A percentile compares a stretch with the other conserved stretches of the same genome.
Evolutionary conservation across 2,329 filamentous ascomycete species (phyloP).

Genomic region (Fusarium sp.): DNA sequence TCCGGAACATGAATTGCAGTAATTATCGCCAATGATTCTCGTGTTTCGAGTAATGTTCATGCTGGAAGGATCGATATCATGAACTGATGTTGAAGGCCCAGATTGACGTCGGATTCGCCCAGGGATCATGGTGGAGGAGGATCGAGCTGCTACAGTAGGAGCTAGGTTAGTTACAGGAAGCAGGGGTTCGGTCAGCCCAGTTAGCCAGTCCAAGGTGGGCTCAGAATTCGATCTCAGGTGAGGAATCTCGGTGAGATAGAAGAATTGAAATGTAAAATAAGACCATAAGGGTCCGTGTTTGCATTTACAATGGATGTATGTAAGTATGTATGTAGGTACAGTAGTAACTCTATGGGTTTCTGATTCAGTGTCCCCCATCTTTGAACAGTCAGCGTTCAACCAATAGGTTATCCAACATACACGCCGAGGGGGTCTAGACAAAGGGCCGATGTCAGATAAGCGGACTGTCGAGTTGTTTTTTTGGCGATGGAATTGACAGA

Average conservation of each 20-base stretch:
- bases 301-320: not conserved
- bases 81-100: constrained; percentile 32
- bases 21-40: not conserved
- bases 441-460: constrained; percentile 36
- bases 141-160: constrained; percentile 10
- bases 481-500: constrained; percentile 40
- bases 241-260: constrained; percentile 45
- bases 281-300: constrained; percentile 32
- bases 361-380: constrained; percentile 5
- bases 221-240: constrained; percentile 44
- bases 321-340: not conserved
- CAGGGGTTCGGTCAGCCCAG: constrained; percentile 39
- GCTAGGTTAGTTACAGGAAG: constrained; percentile 1
- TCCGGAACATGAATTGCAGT: constrained; percentile 1
- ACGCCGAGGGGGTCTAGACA: constrained; percentile 27
- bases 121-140: constrained; percentile 36
- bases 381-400: constrained; percentile 1
- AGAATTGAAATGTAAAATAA: constrained; percentile 31
- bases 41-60: constrained; percentile 6
- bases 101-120: constrained; percentile 30
- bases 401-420: not conserved
- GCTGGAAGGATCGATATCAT: constrained; percentile 26
- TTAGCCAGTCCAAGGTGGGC: constrained; percentile 20
- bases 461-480: constrained; percentile 21
- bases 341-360: constrained; percentile 3